phyloP scores from a whole-genome alignment of 495 filamentous ascomycete species.

The Aspergillus homomorphus region DNA sequence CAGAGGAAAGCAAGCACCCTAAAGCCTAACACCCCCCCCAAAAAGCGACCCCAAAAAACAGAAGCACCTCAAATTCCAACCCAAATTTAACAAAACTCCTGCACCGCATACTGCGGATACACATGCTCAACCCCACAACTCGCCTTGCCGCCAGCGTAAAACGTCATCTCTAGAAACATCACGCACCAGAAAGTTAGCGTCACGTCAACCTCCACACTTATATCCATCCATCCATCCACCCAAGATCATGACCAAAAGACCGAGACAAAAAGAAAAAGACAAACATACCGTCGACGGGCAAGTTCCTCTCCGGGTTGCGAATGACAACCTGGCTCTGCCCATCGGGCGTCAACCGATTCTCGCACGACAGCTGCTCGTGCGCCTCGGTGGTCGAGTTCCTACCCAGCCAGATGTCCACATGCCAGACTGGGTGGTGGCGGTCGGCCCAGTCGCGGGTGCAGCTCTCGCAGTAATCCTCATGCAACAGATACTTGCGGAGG shows the following conservation, averaged over 20 bases:
- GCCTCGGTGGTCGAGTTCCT: constrained; percentile 29
- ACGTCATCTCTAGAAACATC: not conserved
- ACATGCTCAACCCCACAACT: not conserved
- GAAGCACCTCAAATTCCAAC: no score
- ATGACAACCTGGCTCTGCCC: constrained; percentile 3
- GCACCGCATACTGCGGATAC: not conserved
- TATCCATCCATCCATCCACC: not conserved
- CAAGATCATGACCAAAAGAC: not conserved
- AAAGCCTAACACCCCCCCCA: no score
- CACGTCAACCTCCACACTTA: not conserved
- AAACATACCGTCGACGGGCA: constrained; percentile 4
- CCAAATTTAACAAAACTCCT: constrained; percentile 5
- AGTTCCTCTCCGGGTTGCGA: not conserved
- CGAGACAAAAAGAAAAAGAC: not conserved
- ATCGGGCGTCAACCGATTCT: constrained; percentile 30
- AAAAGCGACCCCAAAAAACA: no score
- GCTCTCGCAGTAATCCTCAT: constrained; percentile 32
- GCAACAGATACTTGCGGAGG: constrained; percentile 39
- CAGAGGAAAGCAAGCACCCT: no score
- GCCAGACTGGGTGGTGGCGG: constrained; percentile 15
- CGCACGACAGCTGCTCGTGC: constrained; percentile 31
- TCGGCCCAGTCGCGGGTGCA: constrained; percentile 31
- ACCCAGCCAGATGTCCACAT: constrained; percentile 46
- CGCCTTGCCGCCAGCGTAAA: not conserved
- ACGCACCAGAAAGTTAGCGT: not conserved